These are phyloP conservation scores for Cinnamomum micranthum DNA, from an alignment of 164 flowering plant genomes.

Conservation along the genomic window DNA sequence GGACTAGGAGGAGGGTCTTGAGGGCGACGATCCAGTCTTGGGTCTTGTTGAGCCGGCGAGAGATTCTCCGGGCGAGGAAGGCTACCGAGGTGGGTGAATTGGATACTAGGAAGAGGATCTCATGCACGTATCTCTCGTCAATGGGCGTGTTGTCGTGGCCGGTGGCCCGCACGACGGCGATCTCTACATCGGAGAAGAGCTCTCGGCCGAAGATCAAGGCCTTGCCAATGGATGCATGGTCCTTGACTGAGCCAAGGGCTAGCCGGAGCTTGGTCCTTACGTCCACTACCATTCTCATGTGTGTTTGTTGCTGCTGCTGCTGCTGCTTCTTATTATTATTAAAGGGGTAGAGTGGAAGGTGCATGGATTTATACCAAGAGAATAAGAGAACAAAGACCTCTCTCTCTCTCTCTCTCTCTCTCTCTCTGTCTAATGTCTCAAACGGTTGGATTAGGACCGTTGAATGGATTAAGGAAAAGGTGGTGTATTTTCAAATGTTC, in stretches of 20 bases:
- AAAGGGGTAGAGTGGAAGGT: neutral
- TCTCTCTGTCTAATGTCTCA: neutral
- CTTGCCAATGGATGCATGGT: constrained; percentile 63
- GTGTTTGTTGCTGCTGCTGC: neutral
- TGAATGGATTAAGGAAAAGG: neutral
- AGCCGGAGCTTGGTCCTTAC: constrained; percentile 40
- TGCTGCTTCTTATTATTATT: too few relatives aligned
- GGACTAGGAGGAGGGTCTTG: constrained; percentile 56
- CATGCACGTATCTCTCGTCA: constrained; percentile 53
- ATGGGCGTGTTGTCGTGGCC: constrained; percentile 54
- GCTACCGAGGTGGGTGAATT: constrained; percentile 46
- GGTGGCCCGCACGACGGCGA: constrained; percentile 66
- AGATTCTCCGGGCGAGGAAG: constrained; percentile 44
- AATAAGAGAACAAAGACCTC: neutral
- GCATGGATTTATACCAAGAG: constrained; percentile 9
- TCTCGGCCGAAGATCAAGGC: constrained; percentile 44
- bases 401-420: neutral
- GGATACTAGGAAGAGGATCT: constrained; percentile 63
- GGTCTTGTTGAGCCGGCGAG: constrained; percentile 53
- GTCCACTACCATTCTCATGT: constrained; percentile 20
- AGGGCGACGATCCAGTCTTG: constrained; percentile 54
- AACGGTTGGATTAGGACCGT: neutral
- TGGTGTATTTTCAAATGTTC: constrained; percentile 2
- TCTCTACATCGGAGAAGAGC: constrained; percentile 48
- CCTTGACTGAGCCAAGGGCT: constrained; percentile 64